Base-by-base conservation (phyloP, 345 rosid species). In the Syzygium oleosum region DNA sequence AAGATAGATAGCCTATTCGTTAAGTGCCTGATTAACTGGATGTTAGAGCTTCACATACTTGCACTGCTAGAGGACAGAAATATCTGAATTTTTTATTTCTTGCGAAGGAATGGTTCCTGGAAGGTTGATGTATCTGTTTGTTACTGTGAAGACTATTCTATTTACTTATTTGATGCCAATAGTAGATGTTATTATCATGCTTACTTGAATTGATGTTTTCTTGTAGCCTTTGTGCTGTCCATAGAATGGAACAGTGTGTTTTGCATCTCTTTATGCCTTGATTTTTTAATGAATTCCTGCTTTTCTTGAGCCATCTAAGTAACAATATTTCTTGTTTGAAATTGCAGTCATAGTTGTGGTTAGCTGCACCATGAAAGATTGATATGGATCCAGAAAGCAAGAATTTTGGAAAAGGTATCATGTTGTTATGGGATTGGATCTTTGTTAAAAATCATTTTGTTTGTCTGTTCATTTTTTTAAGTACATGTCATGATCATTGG, bases 301-400 rank as follows among this genome's bases (percentile, higher is more conserved):
- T 34, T 73, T 34, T 73, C 49, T 73, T 19, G 38, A 34, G 46
- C 80, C 49, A 34, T 73, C 49, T 73, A 9, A 17, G 49, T 51
- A 2, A 22, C 3, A 9, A 9, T n/a, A n/a, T 22, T 49, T 10
- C 46, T 52, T 5, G 27, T 87, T 34, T 87, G 54, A 55, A 85
- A 61, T 88, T 91, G 91, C 94, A 94, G 97, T 86, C 14, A 21
- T 92, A 87, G 84, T 86, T 83, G 86, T 88, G 91, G 65, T 88
- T 86, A 84, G 25, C 78, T 68, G 56, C 86, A 85, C 84, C 79
- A 86, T 63, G 87, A 90, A 84, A 88, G 85, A 87, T 78, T 92
- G 91, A 92, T 83, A 95, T 95, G 97, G 97, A 95, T 91, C 89
- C 90, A 63, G 95, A 95, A 89, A 91, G 88, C 91, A 94, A 94